Base-by-base conservation (phyloP, 2,329 filamentous ascomycete species). In the Botrytis pseudocinerea region DNA sequence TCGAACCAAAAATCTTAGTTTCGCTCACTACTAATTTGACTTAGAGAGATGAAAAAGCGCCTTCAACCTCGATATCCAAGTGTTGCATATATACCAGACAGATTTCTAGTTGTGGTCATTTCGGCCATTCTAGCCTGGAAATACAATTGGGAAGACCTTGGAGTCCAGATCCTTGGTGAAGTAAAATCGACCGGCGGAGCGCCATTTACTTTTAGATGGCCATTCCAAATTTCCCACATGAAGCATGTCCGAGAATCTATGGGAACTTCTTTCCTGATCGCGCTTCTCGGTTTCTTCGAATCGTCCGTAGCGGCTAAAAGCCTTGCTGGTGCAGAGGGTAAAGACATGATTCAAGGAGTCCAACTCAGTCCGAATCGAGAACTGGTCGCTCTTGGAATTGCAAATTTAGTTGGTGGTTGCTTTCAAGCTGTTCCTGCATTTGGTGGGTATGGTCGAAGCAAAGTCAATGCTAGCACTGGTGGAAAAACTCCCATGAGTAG, bases 231-330 rank as follows among this genome's bases (percentile, higher is more conserved):
- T 2, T 86, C 89, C 8, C 89, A 97, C 77, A 90, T 98, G 85
- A 87, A 89, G 38, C 92, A 98, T 80, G 93, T 97, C 71, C 91
- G 92, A 35, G 92, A 94, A 75, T 92, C 94, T 54, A 92, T 98
- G 87, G 91, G 93, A 69, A 98, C 96, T 0, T 92, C 94, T 0
- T 97, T 99, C 79, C 86, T 98, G 71, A 97, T 99, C 76, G 94
- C 95, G 0, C 86, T 99, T 38, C 90, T 99, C 0, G 96, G 96
- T n/a, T 99, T 99, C 83, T 99, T 99, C 79, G 96, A 99, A 82
- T 97, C 94, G 4, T 97, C 94, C 0, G 94, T 99, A 20, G 96
- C 96, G 1, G 96, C 96, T 51, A 98, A 98, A 83, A 95, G 93
- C 75, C 84, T 99, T 4, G 92, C 92, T 22, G 85, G 85, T 65